Percentiles rank a stretch among this genome's conserved stretches.
phyloP scores from a whole-genome alignment of 2,329 filamentous ascomycete species.

The Penicillium sp. region DNA sequence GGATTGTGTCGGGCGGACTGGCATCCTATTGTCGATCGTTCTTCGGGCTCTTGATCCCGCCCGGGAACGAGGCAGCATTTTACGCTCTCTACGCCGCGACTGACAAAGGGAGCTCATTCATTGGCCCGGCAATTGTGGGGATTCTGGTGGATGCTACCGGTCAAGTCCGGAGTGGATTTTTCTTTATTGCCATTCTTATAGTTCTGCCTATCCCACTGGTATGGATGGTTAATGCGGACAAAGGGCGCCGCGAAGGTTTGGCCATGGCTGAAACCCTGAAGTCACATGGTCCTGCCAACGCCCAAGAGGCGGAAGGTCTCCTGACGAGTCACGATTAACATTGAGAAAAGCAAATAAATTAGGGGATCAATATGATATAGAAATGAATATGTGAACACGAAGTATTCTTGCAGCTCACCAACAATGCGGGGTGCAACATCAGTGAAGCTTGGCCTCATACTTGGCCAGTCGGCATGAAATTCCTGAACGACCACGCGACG shows the following conservation, averaged over 20 bases:
- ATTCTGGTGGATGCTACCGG: constrained; percentile 79
- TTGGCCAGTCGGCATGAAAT: too few relatives aligned
- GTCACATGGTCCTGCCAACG: constrained; percentile 17
- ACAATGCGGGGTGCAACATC: too few relatives aligned
- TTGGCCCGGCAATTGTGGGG: constrained; percentile 87
- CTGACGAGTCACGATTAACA: constrained; percentile 15
- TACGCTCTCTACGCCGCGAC: constrained; percentile 94
- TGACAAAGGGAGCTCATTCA: constrained; percentile 87
- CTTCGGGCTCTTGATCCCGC: constrained; percentile 85
- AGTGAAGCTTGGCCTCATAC: too few relatives aligned
- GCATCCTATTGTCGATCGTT: constrained; percentile 84
- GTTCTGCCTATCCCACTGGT: constrained; percentile 79
- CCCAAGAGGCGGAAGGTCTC: constrained; percentile 34
- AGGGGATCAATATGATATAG: background rate
- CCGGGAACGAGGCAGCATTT: constrained; percentile 87
- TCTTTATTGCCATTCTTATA: constrained; percentile 81
- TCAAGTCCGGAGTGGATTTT: constrained; percentile 79
- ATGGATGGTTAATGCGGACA: constrained; percentile 62
- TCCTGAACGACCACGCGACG: too few relatives aligned
- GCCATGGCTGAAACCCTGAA: constrained; percentile 33
- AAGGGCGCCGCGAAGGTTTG: constrained; percentile 36
- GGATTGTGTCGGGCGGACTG: constrained; percentile 82
- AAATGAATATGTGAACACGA: background rate
- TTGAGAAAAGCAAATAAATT: background rate
- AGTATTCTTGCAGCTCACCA: too few relatives aligned